These are phyloP conservation scores for Steccherinum ochraceum DNA, from an alignment of 768 basidiomycete genomes.

Conservation along the genomic window DNA sequence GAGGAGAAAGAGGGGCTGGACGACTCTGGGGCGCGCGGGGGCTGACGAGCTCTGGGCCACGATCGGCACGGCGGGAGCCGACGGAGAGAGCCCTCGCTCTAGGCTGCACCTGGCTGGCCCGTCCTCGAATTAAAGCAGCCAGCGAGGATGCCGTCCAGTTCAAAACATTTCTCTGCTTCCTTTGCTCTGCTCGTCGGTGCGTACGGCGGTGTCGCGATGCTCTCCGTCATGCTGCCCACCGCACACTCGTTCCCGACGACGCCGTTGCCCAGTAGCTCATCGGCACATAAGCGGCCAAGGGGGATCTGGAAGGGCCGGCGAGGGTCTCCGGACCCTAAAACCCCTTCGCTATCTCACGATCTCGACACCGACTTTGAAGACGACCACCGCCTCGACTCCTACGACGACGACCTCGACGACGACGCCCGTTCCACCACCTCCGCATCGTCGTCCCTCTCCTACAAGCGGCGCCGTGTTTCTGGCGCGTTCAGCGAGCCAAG, in stretches of 20 bases:
- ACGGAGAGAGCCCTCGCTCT: background rate
- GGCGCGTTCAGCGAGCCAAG: constrained; percentile 12
- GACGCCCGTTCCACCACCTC: constrained; percentile 13
- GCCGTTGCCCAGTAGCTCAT: background rate
- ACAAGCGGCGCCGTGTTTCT: constrained; percentile 21
- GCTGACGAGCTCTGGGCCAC: background rate
- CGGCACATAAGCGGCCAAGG: constrained; percentile 19
- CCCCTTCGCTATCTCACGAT: constrained; percentile 12
- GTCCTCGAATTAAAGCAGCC: too few relatives aligned
- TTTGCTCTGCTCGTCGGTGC: background rate
- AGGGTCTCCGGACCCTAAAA: constrained; percentile 8
- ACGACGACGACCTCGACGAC: constrained; percentile 18
- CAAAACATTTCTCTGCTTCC: too few relatives aligned
- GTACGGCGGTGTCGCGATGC: background rate
- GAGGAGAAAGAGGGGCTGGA: background rate
- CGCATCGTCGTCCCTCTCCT: constrained; percentile 14
- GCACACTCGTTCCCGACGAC: background rate
- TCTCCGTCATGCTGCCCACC: background rate
- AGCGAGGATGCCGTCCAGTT: too few relatives aligned
- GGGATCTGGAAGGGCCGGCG: constrained; percentile 23
- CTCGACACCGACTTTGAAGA: constrained; percentile 3
- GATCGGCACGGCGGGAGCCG: background rate
- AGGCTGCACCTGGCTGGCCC: too few relatives aligned
- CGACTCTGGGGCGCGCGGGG: background rate
- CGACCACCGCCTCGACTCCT: constrained; percentile 6